Evolutionary conservation across 2,329 filamentous ascomycete species (phyloP).

Genomic region (Plenodomus tracheiphilus): DNA sequence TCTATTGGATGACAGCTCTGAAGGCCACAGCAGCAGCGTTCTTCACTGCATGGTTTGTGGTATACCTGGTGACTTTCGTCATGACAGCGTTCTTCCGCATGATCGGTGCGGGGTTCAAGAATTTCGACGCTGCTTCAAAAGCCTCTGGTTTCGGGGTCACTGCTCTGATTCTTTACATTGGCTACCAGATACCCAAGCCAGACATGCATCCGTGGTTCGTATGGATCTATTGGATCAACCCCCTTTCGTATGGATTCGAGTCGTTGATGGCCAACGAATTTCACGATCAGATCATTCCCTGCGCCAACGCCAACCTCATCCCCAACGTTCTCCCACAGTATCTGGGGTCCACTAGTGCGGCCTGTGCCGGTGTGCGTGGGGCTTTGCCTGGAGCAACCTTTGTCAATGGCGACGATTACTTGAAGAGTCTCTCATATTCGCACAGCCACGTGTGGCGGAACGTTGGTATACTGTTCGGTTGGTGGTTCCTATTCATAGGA

Average conservation of each 20-base stretch:
- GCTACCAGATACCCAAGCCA: slow-evolving; percentile 58
- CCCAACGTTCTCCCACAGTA: slow-evolving; percentile 56
- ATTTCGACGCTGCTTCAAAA: slow-evolving; percentile 62
- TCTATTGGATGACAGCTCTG: slow-evolving; percentile 85
- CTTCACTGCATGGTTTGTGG: slow-evolving; percentile 67
- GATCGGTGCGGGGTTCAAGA: slow-evolving; percentile 69
- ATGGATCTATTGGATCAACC: slow-evolving; percentile 70
- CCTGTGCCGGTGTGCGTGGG: slow-evolving; percentile 63
- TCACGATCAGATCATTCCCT: slow-evolving; percentile 50
- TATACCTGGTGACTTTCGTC: slow-evolving; percentile 49
- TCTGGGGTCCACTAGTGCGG: slow-evolving; percentile 44
- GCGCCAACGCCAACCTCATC: slow-evolving; percentile 55
- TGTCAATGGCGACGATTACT: slow-evolving; percentile 63
- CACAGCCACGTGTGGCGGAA: slow-evolving; percentile 41
- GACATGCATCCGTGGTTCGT: slow-evolving; percentile 59
- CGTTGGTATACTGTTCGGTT: slow-evolving; percentile 50
- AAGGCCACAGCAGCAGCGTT: slow-evolving; percentile 72
- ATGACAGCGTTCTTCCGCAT: slow-evolving; percentile 85
- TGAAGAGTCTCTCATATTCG: slow-evolving; percentile 54
- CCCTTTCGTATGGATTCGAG: slow-evolving; percentile 78
- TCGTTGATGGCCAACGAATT: slow-evolving; percentile 72
- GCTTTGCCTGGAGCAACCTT: slow-evolving; percentile 53
- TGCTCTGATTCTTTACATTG: slow-evolving; percentile 65
- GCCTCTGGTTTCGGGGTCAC: slow-evolving; percentile 57
- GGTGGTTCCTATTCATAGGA: slow-evolving; percentile 50